Base-by-base conservation (phyloP, 805 yeast species). In the Metschnikowia drakensbergensis region DNA sequence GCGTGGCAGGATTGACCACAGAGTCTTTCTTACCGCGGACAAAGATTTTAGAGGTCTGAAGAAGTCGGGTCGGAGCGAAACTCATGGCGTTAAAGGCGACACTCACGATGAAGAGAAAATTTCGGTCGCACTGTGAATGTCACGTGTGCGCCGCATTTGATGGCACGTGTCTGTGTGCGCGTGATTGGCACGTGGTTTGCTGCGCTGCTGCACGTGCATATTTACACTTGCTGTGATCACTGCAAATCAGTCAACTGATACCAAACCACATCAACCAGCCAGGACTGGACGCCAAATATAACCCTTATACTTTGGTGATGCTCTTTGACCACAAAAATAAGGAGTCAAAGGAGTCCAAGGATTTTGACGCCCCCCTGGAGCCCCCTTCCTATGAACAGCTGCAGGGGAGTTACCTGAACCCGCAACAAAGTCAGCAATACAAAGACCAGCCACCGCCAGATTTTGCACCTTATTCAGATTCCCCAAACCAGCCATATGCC, bases 1-100 rank as follows among this genome's bases (percentile, higher is more conserved):
- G 76, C 5, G 77, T 72, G 32, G 75, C 64, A 10, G 72, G 61
- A 46, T 58, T 64, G 39, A 65, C 54, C 8, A 66, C 59, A 22
- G 63, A 55, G 37, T 65, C 62, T 48, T 60, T 61, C 54, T 68
- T 67, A 4, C 64, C 64, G 47, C 72, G 69, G 25, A 61, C 59
- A 46, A 67, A 67, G 42, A 51, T 53, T 42, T 32, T 48, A 23
- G 46, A 38, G 37, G 45, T 26, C 5, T 39, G 46, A 13, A 35
- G 30, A n/a, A 40, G 35, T 36, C 29, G 17, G 39, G 47, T 33
- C 28, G 33, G 10, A 9, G 34, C 17, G 27, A 37, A 45, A 29
- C 51, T 42, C 45, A 33, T 42, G 38, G 45, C 31, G 31, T 8
- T 28, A 27, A 26, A n/a, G 43, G 28, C 25, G 38, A 10, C 29